These are phyloP conservation scores for Populus alba DNA, from an alignment of 345 rosid genomes.

Conservation along the genomic window DNA sequence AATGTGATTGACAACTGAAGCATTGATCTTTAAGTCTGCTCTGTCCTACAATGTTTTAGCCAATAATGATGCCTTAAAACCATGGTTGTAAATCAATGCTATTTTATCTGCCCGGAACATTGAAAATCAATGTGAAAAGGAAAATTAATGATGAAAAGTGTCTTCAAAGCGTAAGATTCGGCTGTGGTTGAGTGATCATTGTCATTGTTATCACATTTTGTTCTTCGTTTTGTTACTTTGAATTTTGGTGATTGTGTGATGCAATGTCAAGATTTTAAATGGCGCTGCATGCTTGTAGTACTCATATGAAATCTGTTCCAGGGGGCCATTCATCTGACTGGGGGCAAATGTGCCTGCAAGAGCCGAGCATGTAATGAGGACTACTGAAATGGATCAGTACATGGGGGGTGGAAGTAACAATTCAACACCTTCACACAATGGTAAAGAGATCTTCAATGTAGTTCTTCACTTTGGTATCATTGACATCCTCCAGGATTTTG, in stretches of 20 bases:
- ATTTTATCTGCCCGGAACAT: too few species aligned
- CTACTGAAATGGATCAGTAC: too few species aligned
- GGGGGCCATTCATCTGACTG: conserved; percentile 45
- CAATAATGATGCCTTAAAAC: background rate
- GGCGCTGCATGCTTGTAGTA: background rate
- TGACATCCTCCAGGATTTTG: too few species aligned
- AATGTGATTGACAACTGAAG: background rate
- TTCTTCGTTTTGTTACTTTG: background rate
- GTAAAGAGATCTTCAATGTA: too few species aligned
- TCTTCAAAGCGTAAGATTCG: background rate
- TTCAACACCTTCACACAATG: too few species aligned
- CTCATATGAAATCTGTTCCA: conserved; percentile 9
- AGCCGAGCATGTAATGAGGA: conserved; percentile 24
- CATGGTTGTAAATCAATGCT: background rate
- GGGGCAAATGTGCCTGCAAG: conserved; percentile 54
- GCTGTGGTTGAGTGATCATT: background rate
- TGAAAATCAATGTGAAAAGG: background rate
- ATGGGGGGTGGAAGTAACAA: too few species aligned
- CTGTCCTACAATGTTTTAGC: too few species aligned
- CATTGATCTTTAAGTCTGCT: background rate
- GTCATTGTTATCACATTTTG: background rate
- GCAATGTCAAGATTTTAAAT: background rate
- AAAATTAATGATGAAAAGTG: background rate
- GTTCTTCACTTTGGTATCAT: too few species aligned
- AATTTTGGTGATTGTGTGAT: background rate